Evolutionary conservation across 495 filamentous ascomycete species (phyloP), one percentile per base, ranked within the genome.

Genomic region (Parmelia sp.): DNA sequence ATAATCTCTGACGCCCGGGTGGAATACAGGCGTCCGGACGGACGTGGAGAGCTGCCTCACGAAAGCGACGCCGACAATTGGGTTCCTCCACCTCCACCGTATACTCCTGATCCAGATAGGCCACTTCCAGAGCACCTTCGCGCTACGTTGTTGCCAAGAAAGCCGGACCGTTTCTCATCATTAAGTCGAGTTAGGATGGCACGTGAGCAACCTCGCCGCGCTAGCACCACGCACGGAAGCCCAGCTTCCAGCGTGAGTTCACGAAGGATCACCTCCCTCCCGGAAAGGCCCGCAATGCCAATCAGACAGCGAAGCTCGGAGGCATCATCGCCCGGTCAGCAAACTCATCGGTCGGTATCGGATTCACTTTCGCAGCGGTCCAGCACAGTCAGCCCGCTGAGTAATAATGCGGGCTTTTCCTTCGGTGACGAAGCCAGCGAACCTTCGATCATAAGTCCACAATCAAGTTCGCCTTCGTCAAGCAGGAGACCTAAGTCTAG

Each of bases 61-160:
- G 90, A 95, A 73, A 92, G 88, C 65, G 90, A 96, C 71, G 90
- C 90, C 6, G 92, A 96, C 67, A 90, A 92, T 65, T 96, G 92
- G 92, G 90, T 92, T 10, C 89, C 92, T 29, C 92, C 92, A 0
- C 92, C 92, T n/a, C 92, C 92, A 17, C 90, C 91, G 11, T 96
- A 96, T 69, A 83, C 85, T 25, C 84, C 83, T 19, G 85, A 91
- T 19, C 78, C 88, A 37, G 86, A 90, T 9, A 79, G 74, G 57
- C 81, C 82, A 33, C 72, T 86, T 44, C 83, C 84, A 56, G 81
- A 84, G 15, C 75, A 81, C 61, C 74, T 86, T n/a, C 71, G 72
- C 42, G 63, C 68, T 40, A 65, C 62, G 12, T 47, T 74, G 19
- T 27, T 71, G 51, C 69, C 73, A 55, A 55, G 29, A 11, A 33